These are phyloP conservation scores for Pelargonium nanum DNA, from an alignment of 345 rosid species.

Conservation along the genomic window DNA sequence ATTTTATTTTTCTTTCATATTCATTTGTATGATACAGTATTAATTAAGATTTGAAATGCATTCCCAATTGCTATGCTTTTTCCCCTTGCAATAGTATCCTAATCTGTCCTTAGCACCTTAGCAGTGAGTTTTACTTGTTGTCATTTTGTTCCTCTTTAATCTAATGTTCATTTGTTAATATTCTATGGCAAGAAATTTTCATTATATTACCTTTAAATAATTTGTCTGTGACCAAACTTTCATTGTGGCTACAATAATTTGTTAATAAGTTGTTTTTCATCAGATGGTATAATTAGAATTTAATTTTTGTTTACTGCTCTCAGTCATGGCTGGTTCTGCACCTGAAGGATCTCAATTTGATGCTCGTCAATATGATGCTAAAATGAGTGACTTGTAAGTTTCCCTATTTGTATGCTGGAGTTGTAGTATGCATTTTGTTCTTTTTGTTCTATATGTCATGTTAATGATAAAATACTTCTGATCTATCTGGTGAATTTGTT, in stretches of 20 bases:
- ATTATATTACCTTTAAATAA: too few relatives aligned
- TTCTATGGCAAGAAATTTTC: too few relatives aligned
- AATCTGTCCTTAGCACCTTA: too few relatives aligned
- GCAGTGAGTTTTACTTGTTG: too few relatives aligned
- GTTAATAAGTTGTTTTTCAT: background rate
- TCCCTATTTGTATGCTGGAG: background rate
- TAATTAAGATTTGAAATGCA: too few relatives aligned
- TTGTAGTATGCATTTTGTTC: background rate
- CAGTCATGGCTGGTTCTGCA: conserved; percentile 32
- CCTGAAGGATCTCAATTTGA: conserved; percentile 41
- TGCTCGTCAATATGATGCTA: conserved; percentile 34
- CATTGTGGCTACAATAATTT: background rate
- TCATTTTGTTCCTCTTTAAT: too few relatives aligned
- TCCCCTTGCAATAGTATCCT: too few relatives aligned
- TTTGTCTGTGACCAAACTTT: background rate
- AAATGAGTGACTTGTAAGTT: conserved; percentile 39
- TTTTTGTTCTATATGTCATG: background rate
- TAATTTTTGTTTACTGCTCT: conserved; percentile 5
- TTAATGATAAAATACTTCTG: background rate
- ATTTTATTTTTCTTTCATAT: too few relatives aligned
- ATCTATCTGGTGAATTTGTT: conserved; percentile 4
- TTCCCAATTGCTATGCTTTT: too few relatives aligned
- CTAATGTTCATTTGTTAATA: too few relatives aligned
- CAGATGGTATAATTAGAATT: background rate
- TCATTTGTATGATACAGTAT: too few relatives aligned